Percentiles rank a stretch among this genome's conserved stretches.
phyloP scores from a whole-genome alignment of 2,329 filamentous ascomycete genomes.

The Colletotrichum musae region DNA sequence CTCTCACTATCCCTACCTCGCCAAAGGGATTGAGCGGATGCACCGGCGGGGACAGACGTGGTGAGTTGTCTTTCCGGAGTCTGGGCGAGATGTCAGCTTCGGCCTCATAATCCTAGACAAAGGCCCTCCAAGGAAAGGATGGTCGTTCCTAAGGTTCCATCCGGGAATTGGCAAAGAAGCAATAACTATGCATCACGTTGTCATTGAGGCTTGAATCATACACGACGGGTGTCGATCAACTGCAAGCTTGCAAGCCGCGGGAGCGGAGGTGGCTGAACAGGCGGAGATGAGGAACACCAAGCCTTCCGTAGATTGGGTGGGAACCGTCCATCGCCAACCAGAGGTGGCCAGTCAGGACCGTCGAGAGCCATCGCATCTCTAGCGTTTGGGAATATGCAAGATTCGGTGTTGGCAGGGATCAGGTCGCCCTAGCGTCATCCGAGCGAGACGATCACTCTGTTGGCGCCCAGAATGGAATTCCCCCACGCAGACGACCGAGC shows the following conservation, averaged over 20 bases:
- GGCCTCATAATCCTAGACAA: conserved; percentile 11
- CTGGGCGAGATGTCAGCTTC: conserved; percentile 21
- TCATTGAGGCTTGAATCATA: conserved; percentile 23
- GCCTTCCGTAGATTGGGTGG: conserved; percentile 4
- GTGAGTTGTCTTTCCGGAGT: conserved; percentile 3
- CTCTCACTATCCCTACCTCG: not conserved
- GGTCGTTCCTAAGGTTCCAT: not conserved
- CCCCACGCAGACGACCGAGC: conserved; percentile 36
- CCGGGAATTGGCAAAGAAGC: conserved; percentile 15
- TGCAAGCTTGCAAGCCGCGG: conserved; percentile 30
- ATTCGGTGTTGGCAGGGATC: conserved; percentile 41
- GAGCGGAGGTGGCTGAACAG: conserved; percentile 8
- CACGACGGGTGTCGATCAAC: conserved; percentile 26
- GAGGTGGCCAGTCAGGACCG: conserved; percentile 22
- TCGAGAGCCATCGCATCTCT: conserved; percentile 38
- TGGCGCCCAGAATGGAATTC: conserved; percentile 38
- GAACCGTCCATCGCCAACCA: not conserved
- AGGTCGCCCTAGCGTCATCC: conserved; percentile 35
- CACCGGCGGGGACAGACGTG: conserved; percentile 1
- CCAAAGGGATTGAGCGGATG: conserved; percentile 23
- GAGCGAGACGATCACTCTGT: conserved; percentile 36
- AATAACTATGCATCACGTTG: conserved; percentile 8
- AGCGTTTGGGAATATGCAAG: conserved; percentile 41
- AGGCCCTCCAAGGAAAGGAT: not conserved
- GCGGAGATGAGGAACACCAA: conserved; percentile 24